Conservation (phyloP, 2,329 filamentous ascomycete genomes). For the Alternaria brassicae region DNA sequence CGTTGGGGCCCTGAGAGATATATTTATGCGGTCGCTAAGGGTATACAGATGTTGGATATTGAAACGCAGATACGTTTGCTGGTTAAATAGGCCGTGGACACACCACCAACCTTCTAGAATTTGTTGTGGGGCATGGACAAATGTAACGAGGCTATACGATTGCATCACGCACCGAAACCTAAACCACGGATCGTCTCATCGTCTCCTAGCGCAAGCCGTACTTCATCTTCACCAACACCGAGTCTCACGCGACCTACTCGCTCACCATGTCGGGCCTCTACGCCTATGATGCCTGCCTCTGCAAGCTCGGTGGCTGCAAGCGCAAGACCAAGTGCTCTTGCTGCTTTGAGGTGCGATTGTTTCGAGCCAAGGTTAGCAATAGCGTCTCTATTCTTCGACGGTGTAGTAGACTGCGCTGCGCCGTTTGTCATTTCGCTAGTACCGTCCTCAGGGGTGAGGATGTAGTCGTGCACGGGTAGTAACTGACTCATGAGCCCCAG, state of each 20-base stretch:
- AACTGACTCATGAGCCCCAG: constrained; percentile 68
- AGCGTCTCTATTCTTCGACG: constrained; percentile 27
- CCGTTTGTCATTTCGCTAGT: constrained; percentile 15
- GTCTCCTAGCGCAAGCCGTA: constrained; percentile 84
- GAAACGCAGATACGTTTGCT: neutral
- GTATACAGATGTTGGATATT: constrained; percentile 15
- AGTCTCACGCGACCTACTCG: constrained; percentile 86
- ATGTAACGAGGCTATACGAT: neutral
- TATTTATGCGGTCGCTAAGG: constrained; percentile 9
- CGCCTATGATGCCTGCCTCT: constrained; percentile 83
- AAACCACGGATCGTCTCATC: constrained; percentile 86
- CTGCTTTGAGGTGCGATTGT: constrained; percentile 45
- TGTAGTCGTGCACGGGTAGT: constrained; percentile 66
- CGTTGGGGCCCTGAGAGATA: neutral
- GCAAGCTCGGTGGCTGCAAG: constrained; percentile 81
- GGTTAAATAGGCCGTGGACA: neutral
- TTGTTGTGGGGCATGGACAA: neutral
- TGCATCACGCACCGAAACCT: constrained; percentile 54
- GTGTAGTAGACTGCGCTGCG: constrained; percentile 17
- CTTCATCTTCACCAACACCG: constrained; percentile 87
- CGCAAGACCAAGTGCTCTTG: constrained; percentile 65
- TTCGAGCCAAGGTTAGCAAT: constrained; percentile 24
- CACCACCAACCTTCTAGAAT: constrained; percentile 14
- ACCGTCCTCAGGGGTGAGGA: constrained; percentile 57
- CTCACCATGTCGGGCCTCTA: constrained; percentile 81